These are phyloP conservation scores for Colletotrichum shisoi DNA, from an alignment of 2,329 filamentous ascomycete species.

Conservation along the genomic window DNA sequence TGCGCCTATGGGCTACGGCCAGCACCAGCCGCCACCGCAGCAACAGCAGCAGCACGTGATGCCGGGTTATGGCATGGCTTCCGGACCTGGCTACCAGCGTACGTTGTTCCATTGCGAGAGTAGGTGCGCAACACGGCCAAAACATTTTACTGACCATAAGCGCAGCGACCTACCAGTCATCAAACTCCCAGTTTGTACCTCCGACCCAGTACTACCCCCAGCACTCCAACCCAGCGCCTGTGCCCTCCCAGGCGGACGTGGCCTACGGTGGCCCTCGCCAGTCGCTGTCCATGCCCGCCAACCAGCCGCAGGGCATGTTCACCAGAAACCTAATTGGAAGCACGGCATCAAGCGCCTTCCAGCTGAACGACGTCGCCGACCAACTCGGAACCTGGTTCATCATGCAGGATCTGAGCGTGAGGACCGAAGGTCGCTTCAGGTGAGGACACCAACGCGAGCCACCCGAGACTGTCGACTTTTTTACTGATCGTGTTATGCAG, in stretches of 20 bases:
- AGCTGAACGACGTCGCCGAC: conserved; percentile 78
- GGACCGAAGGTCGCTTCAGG: conserved; percentile 91
- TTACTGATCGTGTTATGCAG: conserved; percentile 48
- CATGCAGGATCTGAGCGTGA: conserved; percentile 90
- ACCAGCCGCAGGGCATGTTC: conserved; percentile 81
- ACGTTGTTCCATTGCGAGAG: background rate
- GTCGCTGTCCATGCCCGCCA: conserved; percentile 48
- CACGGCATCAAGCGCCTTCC: conserved; percentile 85
- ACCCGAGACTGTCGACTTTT: no score
- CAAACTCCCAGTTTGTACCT: conserved; percentile 48
- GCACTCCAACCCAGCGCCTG: conserved; percentile 45
- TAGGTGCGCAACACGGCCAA: no score
- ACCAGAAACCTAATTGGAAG: conserved; percentile 95
- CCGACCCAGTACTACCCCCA: conserved; percentile 51
- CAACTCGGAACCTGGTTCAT: conserved; percentile 96
- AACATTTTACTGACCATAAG: conserved; percentile 1
- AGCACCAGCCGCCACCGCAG: conserved; percentile 25
- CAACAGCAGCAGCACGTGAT: conserved; percentile 21
- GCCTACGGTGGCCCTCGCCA: conserved; percentile 43
- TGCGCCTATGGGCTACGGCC: conserved; percentile 28
- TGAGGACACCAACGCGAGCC: conserved; percentile 52
- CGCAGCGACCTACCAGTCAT: conserved; percentile 27
- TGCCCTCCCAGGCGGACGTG: conserved; percentile 44
- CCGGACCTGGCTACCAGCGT: conserved; percentile 40
- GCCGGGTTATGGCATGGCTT: conserved; percentile 21